Evolutionary conservation across 306 rosid genomes (phyloP).

Genomic region (Begonia loranthoides): DNA sequence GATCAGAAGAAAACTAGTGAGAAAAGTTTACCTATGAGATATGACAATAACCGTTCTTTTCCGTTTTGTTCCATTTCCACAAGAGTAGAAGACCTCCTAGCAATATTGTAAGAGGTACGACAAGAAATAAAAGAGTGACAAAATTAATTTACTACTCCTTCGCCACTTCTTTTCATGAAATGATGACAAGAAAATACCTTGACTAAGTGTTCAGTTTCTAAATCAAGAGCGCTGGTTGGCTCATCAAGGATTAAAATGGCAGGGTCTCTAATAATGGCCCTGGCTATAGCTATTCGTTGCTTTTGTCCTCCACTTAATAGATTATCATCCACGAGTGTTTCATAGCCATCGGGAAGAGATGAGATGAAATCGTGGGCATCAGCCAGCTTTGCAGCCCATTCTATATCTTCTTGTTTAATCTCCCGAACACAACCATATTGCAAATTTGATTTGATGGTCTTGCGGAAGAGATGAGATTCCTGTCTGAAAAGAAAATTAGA

Average conservation of each 20-base stretch:
- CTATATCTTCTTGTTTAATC: constrained; percentile 24
- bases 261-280: constrained; percentile 42
- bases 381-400: constrained; percentile 33
- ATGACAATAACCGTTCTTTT: constrained; percentile 28
- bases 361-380: constrained; percentile 28
- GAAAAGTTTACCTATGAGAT: constrained; percentile 24
- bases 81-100: constrained; percentile 23
- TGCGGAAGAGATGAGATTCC: constrained; percentile 37
- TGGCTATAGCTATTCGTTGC: constrained; percentile 40
- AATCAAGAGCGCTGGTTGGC: constrained; percentile 42
- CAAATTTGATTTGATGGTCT: constrained; percentile 32
- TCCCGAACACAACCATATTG: constrained; percentile 22
- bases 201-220: constrained; percentile 26
- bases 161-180: not conserved
- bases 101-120: not conserved
- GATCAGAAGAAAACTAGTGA: not conserved
- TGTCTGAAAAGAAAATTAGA: constrained; percentile 16
- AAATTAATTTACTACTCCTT: not conserved
- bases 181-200: constrained; percentile 9
- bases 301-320: constrained; percentile 38
- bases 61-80: constrained; percentile 11
- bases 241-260: constrained; percentile 34
- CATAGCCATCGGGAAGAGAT: constrained; percentile 34
- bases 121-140: not conserved
- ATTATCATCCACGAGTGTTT: constrained; percentile 31